Evolutionary conservation across 2,329 filamentous ascomycete species (phyloP).

Genomic region (Aureobasidium pullulans): DNA sequence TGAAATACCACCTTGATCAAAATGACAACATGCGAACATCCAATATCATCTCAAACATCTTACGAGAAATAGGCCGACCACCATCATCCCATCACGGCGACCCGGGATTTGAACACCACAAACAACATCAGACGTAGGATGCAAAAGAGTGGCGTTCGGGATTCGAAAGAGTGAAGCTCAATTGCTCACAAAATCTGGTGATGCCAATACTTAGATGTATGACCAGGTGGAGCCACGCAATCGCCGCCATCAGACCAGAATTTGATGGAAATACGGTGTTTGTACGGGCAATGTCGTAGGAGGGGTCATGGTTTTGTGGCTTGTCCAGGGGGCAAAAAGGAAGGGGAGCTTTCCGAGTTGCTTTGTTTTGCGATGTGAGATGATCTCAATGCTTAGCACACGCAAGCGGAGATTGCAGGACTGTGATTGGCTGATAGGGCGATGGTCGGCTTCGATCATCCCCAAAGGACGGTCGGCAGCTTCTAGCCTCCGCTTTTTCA

Average conservation of each 20-base stretch:
- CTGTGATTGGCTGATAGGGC: not conserved
- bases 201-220: not conserved
- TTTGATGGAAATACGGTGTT: not conserved
- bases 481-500: conserved; percentile 1
- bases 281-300: not conserved
- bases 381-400: conserved; percentile 3
- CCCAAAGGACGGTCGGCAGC: not conserved
- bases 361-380: not conserved
- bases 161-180: not conserved
- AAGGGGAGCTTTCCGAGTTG: not conserved
- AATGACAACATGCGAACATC: not conserved
- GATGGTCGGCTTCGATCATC: not conserved
- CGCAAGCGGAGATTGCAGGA: not conserved
- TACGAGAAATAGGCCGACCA: conserved; percentile 8
- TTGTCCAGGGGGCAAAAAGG: not conserved
- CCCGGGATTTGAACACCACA: not conserved
- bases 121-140: not conserved
- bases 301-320: not conserved
- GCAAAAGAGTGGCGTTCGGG: not conserved
- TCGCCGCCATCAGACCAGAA: conserved; percentile 1
- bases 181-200: not conserved
- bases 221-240: not conserved
- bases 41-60: not conserved
- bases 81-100: not conserved
- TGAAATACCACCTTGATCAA: not conserved